Evolutionary conservation across 768 basidiomycete genomes (phyloP).

Genomic region (Fomitopsis serialis): DNA sequence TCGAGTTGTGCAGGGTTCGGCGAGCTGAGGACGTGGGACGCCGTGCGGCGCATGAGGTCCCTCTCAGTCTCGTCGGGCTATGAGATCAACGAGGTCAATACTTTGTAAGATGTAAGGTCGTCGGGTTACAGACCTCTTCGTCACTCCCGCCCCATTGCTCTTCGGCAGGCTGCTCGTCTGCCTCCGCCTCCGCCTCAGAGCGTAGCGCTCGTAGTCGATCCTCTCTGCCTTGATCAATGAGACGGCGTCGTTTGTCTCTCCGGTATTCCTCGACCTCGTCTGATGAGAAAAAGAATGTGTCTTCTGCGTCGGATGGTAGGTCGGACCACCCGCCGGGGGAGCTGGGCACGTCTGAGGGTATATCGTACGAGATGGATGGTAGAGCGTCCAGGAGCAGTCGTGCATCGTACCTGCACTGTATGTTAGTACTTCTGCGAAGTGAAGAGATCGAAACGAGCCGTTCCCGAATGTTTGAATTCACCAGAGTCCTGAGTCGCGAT

Average conservation of each 20-base stretch:
- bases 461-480: neutral
- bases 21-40: constrained; percentile 58
- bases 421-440: neutral
- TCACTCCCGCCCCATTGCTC: constrained; percentile 62
- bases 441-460: constrained; percentile 1
- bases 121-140: constrained; percentile 50
- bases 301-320: constrained; percentile 80
- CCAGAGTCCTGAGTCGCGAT: neutral
- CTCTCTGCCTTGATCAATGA: constrained; percentile 55
- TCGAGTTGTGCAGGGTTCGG: constrained; percentile 80
- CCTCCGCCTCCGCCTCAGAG: constrained; percentile 35
- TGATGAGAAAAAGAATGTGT: constrained; percentile 73
- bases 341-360: neutral
- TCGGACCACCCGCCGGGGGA: constrained; percentile 71
- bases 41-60: constrained; percentile 73
- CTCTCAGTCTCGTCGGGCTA: constrained; percentile 57
- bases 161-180: constrained; percentile 14
- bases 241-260: constrained; percentile 59
- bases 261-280: constrained; percentile 62
- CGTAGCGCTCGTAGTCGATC: constrained; percentile 59
- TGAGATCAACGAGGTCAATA: neutral
- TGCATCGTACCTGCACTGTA: constrained; percentile 67
- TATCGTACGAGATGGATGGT: constrained; percentile 18
- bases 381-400: constrained; percentile 65
- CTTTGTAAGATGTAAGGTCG: neutral